phyloP scores from a whole-genome alignment of 768 basidiomycete species.

The Lactarius vividus region DNA sequence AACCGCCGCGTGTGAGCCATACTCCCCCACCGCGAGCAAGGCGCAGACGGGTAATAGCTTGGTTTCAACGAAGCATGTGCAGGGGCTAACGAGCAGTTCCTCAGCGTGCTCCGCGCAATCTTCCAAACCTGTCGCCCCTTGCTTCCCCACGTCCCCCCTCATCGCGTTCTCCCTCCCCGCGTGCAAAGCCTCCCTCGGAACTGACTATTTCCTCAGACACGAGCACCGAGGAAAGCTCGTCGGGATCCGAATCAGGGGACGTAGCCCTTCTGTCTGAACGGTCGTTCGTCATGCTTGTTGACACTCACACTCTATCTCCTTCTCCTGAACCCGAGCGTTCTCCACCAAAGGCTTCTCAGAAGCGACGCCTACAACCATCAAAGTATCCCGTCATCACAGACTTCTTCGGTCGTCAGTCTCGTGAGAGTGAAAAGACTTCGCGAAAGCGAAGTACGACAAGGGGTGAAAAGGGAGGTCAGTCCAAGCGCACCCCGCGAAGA shows the following conservation, averaged over 20 bases:
- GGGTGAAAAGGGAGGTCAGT: neutral
- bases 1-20: neutral
- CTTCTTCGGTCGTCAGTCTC: constrained; percentile 7
- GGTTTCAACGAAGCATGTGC: neutral
- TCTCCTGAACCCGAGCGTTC: constrained; percentile 2
- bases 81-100: constrained; percentile 4
- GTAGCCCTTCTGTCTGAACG: constrained; percentile 4
- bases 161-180: neutral
- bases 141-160: neutral
- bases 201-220: constrained; percentile 3
- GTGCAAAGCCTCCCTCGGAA: neutral
- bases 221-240: constrained; percentile 1
- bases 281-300: constrained; percentile 13
- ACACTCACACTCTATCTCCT: neutral
- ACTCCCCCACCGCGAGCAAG: constrained; percentile 4
- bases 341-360: neutral
- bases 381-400: constrained; percentile 16
- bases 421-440: constrained; percentile 2
- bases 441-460: constrained; percentile 4
- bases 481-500: neutral
- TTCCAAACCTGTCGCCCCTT: constrained; percentile 16
- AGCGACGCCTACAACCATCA: constrained; percentile 10
- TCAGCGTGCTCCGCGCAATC: constrained; percentile 12
- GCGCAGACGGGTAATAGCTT: constrained; percentile 16
- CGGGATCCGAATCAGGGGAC: neutral